phyloP scores from a whole-genome alignment of 1,284 basidiomycete genomes.

The Ceratobasidium sp. region DNA sequence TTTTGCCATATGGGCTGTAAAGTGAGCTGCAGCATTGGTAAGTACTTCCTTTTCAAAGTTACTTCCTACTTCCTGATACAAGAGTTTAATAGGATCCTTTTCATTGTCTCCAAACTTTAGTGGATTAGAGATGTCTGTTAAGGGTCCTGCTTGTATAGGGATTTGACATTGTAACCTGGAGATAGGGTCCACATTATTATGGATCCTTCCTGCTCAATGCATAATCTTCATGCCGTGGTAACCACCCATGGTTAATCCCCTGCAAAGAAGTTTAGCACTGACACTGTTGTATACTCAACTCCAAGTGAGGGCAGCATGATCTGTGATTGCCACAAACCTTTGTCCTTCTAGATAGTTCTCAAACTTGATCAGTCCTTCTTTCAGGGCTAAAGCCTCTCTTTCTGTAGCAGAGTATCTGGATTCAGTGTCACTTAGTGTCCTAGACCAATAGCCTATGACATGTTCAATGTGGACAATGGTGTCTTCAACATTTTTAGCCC shows the following conservation, averaged over 20 bases:
- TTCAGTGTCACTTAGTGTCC: constrained; percentile 49
- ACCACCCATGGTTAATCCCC: constrained; percentile 49
- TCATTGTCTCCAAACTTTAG: not conserved
- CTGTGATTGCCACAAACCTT: constrained; percentile 48
- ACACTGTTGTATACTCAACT: constrained; percentile 50
- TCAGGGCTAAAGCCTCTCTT: constrained; percentile 50
- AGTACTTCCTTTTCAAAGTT: not conserved
- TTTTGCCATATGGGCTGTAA: not conserved
- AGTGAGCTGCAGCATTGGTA: not conserved
- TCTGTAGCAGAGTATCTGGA: constrained; percentile 52
- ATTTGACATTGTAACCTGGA: constrained; percentile 36
- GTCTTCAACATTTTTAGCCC: constrained; percentile 48
- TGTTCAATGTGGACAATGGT: constrained; percentile 50
- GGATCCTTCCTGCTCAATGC: constrained; percentile 50
- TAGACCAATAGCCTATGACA: constrained; percentile 51
- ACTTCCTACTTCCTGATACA: not conserved
- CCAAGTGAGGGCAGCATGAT: constrained; percentile 52
- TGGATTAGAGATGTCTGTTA: not conserved
- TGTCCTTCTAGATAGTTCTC: constrained; percentile 50
- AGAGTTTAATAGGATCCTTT: not conserved
- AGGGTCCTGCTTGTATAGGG: constrained; percentile 46
- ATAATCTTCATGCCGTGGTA: constrained; percentile 50
- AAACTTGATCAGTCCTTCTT: constrained; percentile 51
- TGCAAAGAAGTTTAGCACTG: constrained; percentile 49
- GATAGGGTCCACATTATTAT: constrained; percentile 52